A percentile compares a stretch with the other conserved stretches of the same genome.
phyloP scores from a whole-genome alignment of 2,329 filamentous ascomycete genomes.

The Fusarium sacchari region DNA sequence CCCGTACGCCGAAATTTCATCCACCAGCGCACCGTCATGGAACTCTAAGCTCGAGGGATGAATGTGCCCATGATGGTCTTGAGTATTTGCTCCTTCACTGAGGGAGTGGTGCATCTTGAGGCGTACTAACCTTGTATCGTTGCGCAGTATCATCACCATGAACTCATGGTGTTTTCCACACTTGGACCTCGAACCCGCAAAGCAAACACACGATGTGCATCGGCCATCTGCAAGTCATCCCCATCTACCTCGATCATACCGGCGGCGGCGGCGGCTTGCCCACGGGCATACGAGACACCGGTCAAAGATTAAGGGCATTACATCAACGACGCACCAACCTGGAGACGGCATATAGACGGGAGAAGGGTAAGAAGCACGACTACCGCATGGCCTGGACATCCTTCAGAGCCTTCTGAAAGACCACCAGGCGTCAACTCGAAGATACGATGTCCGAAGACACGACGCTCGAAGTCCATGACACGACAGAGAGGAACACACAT shows the following conservation, averaged over 20 bases:
- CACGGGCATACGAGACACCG: not conserved
- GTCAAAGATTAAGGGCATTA: too few relatives aligned
- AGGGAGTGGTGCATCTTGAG: not conserved
- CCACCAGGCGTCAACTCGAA: not conserved
- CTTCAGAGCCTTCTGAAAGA: fast-evolving
- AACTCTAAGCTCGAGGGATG: not conserved
- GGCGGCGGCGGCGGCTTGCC: not conserved
- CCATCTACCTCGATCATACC: not conserved
- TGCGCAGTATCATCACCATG: not conserved
- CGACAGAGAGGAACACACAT: not conserved
- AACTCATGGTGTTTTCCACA: constrained; percentile 11
- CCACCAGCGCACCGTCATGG: not conserved
- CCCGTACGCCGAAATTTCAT: not conserved
- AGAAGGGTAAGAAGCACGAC: not conserved
- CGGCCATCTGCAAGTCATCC: not conserved
- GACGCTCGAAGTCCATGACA: not conserved
- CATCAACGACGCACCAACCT: not conserved
- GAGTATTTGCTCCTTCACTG: not conserved
- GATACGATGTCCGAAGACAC: not conserved
- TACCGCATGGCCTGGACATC: too few relatives aligned
- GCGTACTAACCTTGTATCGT: not conserved
- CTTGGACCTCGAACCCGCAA: not conserved
- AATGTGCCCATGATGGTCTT: fast-evolving
- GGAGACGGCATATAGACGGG: not conserved
- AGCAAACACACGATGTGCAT: not conserved